Conservation (phyloP, 805 yeast species). For the Sugiyamaella marilandica region DNA sequence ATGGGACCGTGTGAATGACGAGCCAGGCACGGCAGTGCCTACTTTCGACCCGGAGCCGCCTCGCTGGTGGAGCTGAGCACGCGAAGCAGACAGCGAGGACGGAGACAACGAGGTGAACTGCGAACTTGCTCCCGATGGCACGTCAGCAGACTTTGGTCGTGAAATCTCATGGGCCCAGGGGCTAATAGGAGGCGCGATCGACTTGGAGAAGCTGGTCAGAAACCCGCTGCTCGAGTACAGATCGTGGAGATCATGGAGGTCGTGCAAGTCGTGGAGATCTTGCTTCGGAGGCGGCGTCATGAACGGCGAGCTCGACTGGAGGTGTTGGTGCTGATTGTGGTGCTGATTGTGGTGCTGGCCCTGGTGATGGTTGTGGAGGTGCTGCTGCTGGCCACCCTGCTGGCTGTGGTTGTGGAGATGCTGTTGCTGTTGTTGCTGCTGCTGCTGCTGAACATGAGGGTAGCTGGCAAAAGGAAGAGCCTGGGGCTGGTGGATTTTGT, state of each 20-base stretch:
- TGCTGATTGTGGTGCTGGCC: background rate
- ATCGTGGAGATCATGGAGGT: slow-evolving; percentile 7
- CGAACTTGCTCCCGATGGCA: background rate
- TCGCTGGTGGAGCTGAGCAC: slow-evolving; percentile 2
- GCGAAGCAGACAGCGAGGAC: slow-evolving; percentile 2
- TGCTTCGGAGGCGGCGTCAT: slow-evolving; percentile 19
- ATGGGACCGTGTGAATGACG: slow-evolving; percentile 2
- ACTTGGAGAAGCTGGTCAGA: slow-evolving; percentile 15
- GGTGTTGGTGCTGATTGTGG: background rate
- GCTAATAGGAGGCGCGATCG: slow-evolving; percentile 18
- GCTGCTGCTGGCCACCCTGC: background rate
- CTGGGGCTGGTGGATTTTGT: slow-evolving; percentile 11
- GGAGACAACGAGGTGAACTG: slow-evolving; percentile 3
- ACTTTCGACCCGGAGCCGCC: slow-evolving; percentile 2
- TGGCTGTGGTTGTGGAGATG: background rate
- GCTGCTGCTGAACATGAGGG: slow-evolving; percentile 1
- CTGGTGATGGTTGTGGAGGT: slow-evolving; percentile 8
- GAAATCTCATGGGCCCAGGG: slow-evolving; percentile 27
- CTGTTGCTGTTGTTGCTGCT: slow-evolving; percentile 5
- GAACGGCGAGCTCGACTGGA: slow-evolving; percentile 9
- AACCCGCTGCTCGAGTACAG: slow-evolving; percentile 18
- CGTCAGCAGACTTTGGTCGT: slow-evolving; percentile 26
- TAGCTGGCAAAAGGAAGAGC: slow-evolving; percentile 1
- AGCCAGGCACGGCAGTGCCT: background rate
- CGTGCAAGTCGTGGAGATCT: background rate